Evolutionary conservation across 352 stramenopile species (phyloP), one percentile per base, ranked within the genome.

Genomic region (Saprolegnia diclina): DNA sequence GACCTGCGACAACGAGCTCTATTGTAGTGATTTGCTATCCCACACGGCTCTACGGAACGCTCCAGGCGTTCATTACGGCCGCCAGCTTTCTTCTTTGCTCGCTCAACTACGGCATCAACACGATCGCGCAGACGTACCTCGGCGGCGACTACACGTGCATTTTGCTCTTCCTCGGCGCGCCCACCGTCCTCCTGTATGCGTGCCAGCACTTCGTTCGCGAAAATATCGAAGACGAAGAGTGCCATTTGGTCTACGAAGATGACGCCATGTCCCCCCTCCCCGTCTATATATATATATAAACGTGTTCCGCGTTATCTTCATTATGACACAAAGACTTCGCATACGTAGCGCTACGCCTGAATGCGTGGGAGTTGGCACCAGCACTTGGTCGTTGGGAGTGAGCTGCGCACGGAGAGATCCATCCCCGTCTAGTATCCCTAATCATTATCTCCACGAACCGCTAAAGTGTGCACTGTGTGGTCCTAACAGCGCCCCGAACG

Each of bases 21-120:
- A 46, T 48, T 72, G 19, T 56, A 92, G 85, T 93, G 72, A 93
- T 91, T 73, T 91, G 83, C 56, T 91, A 91, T 62, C 82, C 85
- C 55, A 76, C 83, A 21, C 79, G 86, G 64, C 67, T 91, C 4
- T 91, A 93, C 38, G 85, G 85, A 16, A 91, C 83, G 19, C 73
- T 93, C 6, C 85, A 93, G 70, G 82, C 85, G 1, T 93, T 91
- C 63, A 73, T 93, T 56, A 83, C 85, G 13, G 80, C 73, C 0
- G 65, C 89, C 5, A 88, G 83, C 55, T 93, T 91, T 56, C 67
- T 75, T 0, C 88, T 90, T 48, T 79, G 83, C 1, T 62, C 91
- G 16, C 61, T 93, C 24, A 91, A 90, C 71, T 93, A 91, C 65
- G 19, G 83, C 10, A 73, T 93, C 48, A 91, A 89, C 56, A 83